phyloP scores from a whole-genome alignment of 225 moss, liverwort and hornwort genomes.

The Straminergon stramineum region DNA sequence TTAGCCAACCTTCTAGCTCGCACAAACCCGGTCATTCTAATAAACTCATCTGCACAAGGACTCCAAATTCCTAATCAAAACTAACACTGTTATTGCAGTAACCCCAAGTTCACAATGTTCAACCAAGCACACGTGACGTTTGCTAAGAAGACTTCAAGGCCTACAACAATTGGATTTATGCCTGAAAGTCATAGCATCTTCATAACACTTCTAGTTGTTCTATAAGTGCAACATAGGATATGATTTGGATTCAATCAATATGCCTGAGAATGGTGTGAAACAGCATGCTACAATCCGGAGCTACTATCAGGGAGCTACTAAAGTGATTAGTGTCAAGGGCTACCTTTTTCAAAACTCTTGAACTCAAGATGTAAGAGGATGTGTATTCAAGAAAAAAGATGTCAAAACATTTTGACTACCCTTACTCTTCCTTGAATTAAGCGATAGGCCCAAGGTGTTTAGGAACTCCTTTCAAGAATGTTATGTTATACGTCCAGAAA shows the following conservation, averaged over 20 bases:
- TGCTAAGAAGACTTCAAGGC: neutral
- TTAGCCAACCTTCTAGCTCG: constrained; percentile 41
- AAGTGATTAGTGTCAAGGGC: neutral
- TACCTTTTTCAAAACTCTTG: neutral
- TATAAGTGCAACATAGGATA: neutral
- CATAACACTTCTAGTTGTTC: neutral
- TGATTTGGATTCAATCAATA: neutral
- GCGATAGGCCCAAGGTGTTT: neutral
- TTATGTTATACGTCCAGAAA: neutral
- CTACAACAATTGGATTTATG: neutral
- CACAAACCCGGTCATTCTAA: constrained; percentile 45
- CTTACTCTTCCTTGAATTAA: neutral
- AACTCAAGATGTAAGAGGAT: neutral
- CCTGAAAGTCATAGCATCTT: neutral
- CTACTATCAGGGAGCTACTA: neutral
- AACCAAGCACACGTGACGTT: neutral
- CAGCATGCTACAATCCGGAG: neutral
- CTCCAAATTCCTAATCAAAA: neutral
- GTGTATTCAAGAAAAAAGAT: neutral
- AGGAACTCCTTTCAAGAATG: neutral
- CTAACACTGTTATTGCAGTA: neutral
- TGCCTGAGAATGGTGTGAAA: neutral
- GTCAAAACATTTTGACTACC: neutral
- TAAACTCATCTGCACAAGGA: constrained; percentile 42
- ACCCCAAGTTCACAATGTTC: neutral